Base-by-base conservation (phyloP, 2,329 filamentous ascomycete genomes). In the Bimuria novae-zelandiae region DNA sequence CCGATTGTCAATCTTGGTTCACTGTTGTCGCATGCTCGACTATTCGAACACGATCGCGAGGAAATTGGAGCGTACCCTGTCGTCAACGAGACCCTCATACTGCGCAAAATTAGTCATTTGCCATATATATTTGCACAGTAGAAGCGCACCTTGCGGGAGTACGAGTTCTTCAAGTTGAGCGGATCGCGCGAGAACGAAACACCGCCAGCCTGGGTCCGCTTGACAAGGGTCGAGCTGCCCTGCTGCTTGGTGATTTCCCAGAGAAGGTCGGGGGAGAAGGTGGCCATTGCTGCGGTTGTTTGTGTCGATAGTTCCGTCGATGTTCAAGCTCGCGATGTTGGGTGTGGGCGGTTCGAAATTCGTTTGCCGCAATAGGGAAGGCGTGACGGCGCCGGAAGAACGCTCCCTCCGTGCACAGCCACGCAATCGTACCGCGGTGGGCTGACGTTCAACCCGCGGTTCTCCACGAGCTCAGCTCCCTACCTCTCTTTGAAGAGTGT, bases 121-220 rank as follows among this genome's bases (percentile, higher is more conserved):
- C 30, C 16, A 32, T 21, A 30, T 53, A 44, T 52, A 51, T 5
- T 22, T 29, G 22, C 5, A 6, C 16, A 25, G 33, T 41, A 11
- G 10, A 14, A 19, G 36, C 75, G 63, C 79, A 94, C 90, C 88
- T 96, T 97, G 82, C 90, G 89, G 70, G 84, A 87, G 84, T 96
- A 89, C 80, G 88, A 82, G 88, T 97, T 97, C 77, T 81, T 84
- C 79, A 97, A 80, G 86, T 97, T 99, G 68, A 97, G 81, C 71
- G 92, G 90, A 77, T 97, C 93, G 70, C 89, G 89, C 69, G 93
- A 97, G 85, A 99, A 92, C 80, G 90, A 89, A 69, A 89, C 82
- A 77, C 90, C 89, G 74, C 90, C 92, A 72, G 82, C 83, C 70
- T 80, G 79, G 76, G 86, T 88, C 82, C 90, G 89, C 89, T 96